A percentile compares a stretch with the other conserved stretches of the same genome.
Conservation (phyloP, 1,284 basidiomycete species). For the Sporisorium graminicola region DNA sequence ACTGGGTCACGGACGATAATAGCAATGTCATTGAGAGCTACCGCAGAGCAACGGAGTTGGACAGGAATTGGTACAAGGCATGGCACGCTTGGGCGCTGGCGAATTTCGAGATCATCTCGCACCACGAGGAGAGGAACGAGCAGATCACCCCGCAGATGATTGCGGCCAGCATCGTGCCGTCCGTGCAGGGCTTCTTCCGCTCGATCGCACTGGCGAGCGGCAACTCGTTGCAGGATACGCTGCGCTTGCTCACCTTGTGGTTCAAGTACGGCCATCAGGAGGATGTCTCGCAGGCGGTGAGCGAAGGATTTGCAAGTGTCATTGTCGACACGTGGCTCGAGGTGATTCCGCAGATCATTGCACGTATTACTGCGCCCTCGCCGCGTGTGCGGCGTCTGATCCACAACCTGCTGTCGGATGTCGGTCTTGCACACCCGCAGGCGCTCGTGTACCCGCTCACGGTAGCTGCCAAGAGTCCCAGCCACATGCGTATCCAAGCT, state of each 20-base stretch:
- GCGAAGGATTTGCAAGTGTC: slow-evolving; percentile 86
- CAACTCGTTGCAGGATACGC: slow-evolving; percentile 93
- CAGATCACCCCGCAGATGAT: slow-evolving; percentile 81
- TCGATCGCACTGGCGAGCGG: slow-evolving; percentile 89
- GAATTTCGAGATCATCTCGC: slow-evolving; percentile 89
- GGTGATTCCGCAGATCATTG: slow-evolving; percentile 99
- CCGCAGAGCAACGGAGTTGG: slow-evolving; percentile 88
- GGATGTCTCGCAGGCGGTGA: slow-evolving; percentile 91
- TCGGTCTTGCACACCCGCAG: slow-evolving; percentile 96
- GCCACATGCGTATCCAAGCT: slow-evolving; percentile 82
- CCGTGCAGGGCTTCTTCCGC: slow-evolving; percentile 93
- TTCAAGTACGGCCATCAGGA: slow-evolving; percentile 96
- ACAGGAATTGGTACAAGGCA: slow-evolving; percentile 96
- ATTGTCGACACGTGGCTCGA: slow-evolving; percentile 99
- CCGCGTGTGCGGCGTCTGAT: slow-evolving; percentile 89
- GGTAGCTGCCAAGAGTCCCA: slow-evolving; percentile 96
- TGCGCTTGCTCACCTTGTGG: slow-evolving; percentile 94
- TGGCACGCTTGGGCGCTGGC: slow-evolving; percentile 99
- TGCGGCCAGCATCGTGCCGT: slow-evolving; percentile 89
- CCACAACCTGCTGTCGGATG: slow-evolving; percentile 87
- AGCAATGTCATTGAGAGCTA: slow-evolving; percentile 77
- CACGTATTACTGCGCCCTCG: slow-evolving; percentile 95
- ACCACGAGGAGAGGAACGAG: slow-evolving; percentile 72
- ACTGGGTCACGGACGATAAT: slow-evolving; percentile 75
- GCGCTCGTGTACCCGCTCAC: slow-evolving; percentile 98